Percentiles rank a stretch among this genome's conserved stretches.
Conservation (phyloP, 768 basidiomycete genomes). For the Tephrocybe sp. region DNA sequence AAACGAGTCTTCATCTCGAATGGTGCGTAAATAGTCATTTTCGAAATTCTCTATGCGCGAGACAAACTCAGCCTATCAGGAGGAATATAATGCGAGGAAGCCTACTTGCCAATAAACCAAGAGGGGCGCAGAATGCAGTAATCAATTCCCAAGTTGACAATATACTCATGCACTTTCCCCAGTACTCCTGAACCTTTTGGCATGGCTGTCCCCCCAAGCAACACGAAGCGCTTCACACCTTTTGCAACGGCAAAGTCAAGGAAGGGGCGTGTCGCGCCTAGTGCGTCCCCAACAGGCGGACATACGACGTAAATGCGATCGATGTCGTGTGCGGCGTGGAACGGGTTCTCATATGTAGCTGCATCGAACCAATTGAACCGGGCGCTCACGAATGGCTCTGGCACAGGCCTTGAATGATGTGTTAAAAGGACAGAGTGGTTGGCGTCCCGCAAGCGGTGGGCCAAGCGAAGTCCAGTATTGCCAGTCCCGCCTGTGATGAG, state of each 20-base stretch:
- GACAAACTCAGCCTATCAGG: not conserved
- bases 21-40: conserved; percentile 4
- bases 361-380: conserved; percentile 32
- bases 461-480: conserved; percentile 26
- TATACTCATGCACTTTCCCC: conserved; percentile 27
- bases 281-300: not conserved
- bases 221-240: conserved; percentile 31
- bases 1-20: conserved; percentile 23
- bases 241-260: conserved; percentile 26
- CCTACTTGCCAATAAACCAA: conserved; percentile 27
- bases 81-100: not conserved
- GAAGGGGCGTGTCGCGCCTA: conserved; percentile 22
- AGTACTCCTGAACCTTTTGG: conserved; percentile 15
- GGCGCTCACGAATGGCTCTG: conserved; percentile 24
- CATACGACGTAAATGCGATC: conserved; percentile 18
- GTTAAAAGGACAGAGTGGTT: conserved; percentile 24
- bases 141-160: conserved; percentile 6
- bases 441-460: conserved; percentile 21
- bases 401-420: conserved; percentile 19
- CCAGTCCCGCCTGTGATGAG: conserved; percentile 35
- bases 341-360: conserved; percentile 26
- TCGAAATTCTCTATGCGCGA: not conserved
- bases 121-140: conserved; percentile 23
- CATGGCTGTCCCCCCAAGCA: conserved; percentile 20
- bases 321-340: conserved; percentile 18